phyloP scores from a whole-genome alignment of 78 protist genomes.

The Pigoraptor vietnamica region DNA sequence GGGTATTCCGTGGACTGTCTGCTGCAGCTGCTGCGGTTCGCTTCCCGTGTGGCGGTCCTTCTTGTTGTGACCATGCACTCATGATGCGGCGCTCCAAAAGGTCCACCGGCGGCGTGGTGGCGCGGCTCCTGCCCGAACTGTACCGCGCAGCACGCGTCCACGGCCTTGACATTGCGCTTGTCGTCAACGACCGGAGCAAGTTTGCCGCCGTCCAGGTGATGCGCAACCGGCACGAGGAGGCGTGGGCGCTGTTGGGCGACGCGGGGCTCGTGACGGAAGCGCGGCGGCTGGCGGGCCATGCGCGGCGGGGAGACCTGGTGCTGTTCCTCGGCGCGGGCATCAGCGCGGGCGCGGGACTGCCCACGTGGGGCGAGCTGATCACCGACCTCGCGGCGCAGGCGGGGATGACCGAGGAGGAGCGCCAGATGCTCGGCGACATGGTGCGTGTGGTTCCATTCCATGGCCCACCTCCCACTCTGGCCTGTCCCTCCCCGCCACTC shows the following conservation, averaged over 20 bases:
- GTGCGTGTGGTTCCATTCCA: not conserved
- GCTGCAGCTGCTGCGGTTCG: not conserved
- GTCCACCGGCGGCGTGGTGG: slow-evolving; percentile 42
- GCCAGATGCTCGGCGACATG: slow-evolving; percentile 23
- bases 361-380: slow-evolving; percentile 48
- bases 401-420: slow-evolving; percentile 16
- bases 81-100: no score
- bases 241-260: slow-evolving; percentile 7
- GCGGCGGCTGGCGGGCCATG: not conserved
- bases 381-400: slow-evolving; percentile 31
- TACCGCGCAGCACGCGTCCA: slow-evolving; percentile 25
- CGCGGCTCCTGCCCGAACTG: slow-evolving; percentile 28
- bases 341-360: slow-evolving; percentile 54
- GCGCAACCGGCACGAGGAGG: not conserved
- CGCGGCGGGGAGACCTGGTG: slow-evolving; percentile 14
- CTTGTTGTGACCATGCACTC: no score
- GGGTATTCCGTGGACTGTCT: not conserved
- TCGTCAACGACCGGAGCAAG: slow-evolving; percentile 25
- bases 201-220: slow-evolving; percentile 9
- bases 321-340: slow-evolving; percentile 57
- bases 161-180: slow-evolving; percentile 43
- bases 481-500: not conserved
- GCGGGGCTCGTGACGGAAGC: not conserved
- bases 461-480: not conserved
- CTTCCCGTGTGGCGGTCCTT: not conserved